phyloP scores from a whole-genome alignment of 768 basidiomycete genomes.

The Thelephora aurantiotincta region DNA sequence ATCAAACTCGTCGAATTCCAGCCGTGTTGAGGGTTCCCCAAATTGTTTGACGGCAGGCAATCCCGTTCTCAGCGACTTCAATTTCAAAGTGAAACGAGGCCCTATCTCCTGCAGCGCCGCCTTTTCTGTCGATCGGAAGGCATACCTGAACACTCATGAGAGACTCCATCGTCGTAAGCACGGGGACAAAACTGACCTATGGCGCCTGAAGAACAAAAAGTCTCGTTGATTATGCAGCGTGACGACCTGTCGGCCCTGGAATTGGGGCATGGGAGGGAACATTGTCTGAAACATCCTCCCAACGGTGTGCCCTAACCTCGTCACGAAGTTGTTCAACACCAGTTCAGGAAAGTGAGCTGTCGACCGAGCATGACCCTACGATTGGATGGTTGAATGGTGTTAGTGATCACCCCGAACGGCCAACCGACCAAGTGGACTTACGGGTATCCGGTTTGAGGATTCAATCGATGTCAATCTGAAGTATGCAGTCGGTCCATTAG shows the following conservation, averaged over 20 bases:
- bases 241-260: constrained; percentile 92
- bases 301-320: constrained; percentile 83
- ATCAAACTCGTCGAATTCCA: constrained; percentile 34
- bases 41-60: constrained; percentile 67
- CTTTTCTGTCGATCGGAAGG: constrained; percentile 82
- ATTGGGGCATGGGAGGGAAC: constrained; percentile 90
- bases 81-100: constrained; percentile 90
- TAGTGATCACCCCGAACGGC: too few relatives aligned
- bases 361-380: constrained; percentile 83
- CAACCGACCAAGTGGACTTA: constrained; percentile 32
- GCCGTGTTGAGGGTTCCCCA: constrained; percentile 43
- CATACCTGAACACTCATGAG: constrained; percentile 43
- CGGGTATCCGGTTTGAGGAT: constrained; percentile 75
- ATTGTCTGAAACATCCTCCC: constrained; percentile 94
- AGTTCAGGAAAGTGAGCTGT: constrained; percentile 92
- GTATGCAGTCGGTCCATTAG: constrained; percentile 86
- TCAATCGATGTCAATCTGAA: constrained; percentile 88
- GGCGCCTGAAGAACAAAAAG: constrained; percentile 93
- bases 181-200: constrained; percentile 49
- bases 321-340: constrained; percentile 88
- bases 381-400: not conserved
- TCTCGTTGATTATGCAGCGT: constrained; percentile 96
- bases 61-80: constrained; percentile 80
- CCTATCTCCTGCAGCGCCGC: constrained; percentile 95
- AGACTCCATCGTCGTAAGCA: too few relatives aligned